Evolutionary conservation across 179 eudicot genomes (phyloP), one percentile per base, ranked within the genome.

Genomic region (Drosera spatulata): DNA sequence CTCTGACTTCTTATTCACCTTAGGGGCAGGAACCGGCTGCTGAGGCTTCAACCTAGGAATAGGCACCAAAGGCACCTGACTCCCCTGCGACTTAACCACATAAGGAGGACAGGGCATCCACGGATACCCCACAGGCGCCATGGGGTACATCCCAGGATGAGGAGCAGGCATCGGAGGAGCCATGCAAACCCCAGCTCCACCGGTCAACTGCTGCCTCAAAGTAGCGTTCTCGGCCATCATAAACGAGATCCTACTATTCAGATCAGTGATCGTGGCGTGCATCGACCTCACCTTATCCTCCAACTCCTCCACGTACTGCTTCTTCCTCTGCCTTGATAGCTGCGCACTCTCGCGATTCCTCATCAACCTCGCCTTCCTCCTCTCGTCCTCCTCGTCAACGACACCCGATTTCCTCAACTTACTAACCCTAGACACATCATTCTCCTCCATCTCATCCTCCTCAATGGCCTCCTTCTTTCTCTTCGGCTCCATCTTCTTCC

Each of bases 261-360:
- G 69, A 55, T 91, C 98, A 12, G 82, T 86, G 51, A 91, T 88
- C 0, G 91, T 91, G 2, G 95, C 73, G 33, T 80, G 81, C 98
- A 91, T 88, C 3, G 72, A 46, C 55, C 78, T 82, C 48, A 91
- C 91, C 77, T 91, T 91, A 67, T 85, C 96, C 83, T 91, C 96
- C 10, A 91, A 79, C 75, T 85, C 98, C 72, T 85, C 96, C 0
- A 88, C 82, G 60, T 91, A 82, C 61, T 88, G 91, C 65, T 91
- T 91, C 80, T 91, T 91, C 75, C 96, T 85, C 69, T 88, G 95
- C 66, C 98, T 69, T 7, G 96, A 88, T 39, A 91, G 80, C 58
- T 91, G 98, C 0, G 98, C 98, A 43, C 98, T 91, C 56, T 91
- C 98, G 1, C 98, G 66, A 60, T 91, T 91, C 76, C 96, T 91